Evolutionary conservation across 2,329 filamentous ascomycete genomes (phyloP).

Genomic region (Trichoderma brevicompactum): DNA sequence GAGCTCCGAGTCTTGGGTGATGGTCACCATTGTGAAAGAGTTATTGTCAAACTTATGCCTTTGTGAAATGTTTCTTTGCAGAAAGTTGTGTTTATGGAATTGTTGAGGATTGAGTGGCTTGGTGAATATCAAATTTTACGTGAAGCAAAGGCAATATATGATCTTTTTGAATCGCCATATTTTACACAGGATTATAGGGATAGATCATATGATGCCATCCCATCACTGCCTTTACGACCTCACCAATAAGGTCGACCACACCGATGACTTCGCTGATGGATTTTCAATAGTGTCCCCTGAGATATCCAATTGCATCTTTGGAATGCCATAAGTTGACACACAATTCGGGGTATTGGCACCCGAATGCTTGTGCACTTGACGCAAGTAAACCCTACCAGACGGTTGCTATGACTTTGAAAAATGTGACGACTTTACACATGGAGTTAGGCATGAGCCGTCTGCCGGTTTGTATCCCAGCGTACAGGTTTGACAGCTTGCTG

Average conservation of each 20-base stretch:
- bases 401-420: neutral
- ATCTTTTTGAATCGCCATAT: neutral
- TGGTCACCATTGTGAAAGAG: conserved; percentile 1
- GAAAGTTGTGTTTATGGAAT: neutral
- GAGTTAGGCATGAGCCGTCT: neutral
- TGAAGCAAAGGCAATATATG: neutral
- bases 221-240: neutral
- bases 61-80: neutral
- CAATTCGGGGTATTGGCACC: neutral
- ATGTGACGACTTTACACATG: neutral
- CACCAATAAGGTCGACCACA: neutral
- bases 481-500: neutral
- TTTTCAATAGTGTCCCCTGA: neutral
- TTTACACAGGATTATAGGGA: neutral
- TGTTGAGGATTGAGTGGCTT: neutral
- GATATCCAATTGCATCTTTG: neutral
- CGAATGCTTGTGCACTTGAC: neutral
- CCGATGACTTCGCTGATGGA: neutral
- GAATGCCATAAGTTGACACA: neutral
- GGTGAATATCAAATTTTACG: neutral
- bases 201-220: neutral
- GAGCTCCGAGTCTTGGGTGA: conserved; percentile 4
- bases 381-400: neutral
- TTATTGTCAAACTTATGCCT: neutral
- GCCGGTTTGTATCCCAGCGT: neutral